A percentile compares a stretch with the other conserved stretches of the same genome.
phyloP scores from a whole-genome alignment of 768 basidiomycete genomes.

The Amanita muscaria region DNA sequence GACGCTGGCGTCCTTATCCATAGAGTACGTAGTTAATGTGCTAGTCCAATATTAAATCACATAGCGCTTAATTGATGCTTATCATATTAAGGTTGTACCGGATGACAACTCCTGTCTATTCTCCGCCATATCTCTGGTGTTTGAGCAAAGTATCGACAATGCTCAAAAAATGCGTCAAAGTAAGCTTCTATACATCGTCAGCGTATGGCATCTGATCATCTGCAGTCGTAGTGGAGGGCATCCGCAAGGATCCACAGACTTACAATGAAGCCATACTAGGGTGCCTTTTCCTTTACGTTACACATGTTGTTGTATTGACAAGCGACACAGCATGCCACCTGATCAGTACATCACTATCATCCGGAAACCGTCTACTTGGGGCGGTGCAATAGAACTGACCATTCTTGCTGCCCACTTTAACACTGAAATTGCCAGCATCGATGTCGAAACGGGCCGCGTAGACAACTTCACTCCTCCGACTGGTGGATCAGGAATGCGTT shows the following conservation, averaged over 20 bases:
- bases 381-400: slow-evolving; percentile 89
- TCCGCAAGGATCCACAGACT: slow-evolving; percentile 56
- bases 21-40: slow-evolving; percentile 40
- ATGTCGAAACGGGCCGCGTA: slow-evolving; percentile 86
- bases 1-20: slow-evolving; percentile 67
- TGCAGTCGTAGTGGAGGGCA: slow-evolving; percentile 78
- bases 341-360: slow-evolving; percentile 76
- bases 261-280: slow-evolving; percentile 87
- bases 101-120: slow-evolving; percentile 98
- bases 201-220: background rate
- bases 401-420: slow-evolving; percentile 76
- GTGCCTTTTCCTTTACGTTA: slow-evolving; percentile 33
- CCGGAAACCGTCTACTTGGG: slow-evolving; percentile 76
- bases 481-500: slow-evolving; percentile 34
- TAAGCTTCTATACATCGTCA: slow-evolving; percentile 24
- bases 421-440: slow-evolving; percentile 84
- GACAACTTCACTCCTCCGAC: slow-evolving; percentile 65
- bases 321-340: slow-evolving; percentile 36
- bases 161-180: slow-evolving; percentile 66
- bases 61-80: background rate
- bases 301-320: background rate
- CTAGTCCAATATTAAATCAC: background rate
- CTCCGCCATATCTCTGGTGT: slow-evolving; percentile 76
- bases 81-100: slow-evolving; percentile 62
- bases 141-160: slow-evolving; percentile 73